Evolutionary conservation across 768 basidiomycete species (phyloP).

Genomic region (Leccinum longicurvipes): DNA sequence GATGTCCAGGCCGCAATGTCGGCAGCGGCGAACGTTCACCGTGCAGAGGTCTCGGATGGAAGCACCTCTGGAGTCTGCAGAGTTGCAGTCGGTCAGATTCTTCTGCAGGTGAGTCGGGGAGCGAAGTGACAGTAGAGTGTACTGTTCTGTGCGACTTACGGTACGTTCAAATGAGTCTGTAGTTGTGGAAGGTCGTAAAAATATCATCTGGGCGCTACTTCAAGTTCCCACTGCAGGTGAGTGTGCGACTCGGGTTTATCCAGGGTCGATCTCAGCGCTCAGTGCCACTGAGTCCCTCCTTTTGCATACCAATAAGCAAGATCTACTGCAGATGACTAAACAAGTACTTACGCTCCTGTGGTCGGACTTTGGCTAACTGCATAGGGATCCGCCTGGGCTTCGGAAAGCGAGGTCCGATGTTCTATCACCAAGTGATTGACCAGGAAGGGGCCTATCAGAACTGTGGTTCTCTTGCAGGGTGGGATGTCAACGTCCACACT

Average conservation of each 20-base stretch:
- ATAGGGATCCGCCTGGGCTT: background rate
- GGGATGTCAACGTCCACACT: background rate
- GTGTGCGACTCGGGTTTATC: background rate
- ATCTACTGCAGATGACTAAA: background rate
- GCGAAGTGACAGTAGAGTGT: background rate
- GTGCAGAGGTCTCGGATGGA: background rate
- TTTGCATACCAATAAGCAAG: background rate
- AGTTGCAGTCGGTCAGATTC: background rate
- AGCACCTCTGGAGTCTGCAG: background rate
- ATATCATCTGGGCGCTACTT: background rate
- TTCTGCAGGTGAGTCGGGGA: background rate
- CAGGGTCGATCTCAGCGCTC: background rate
- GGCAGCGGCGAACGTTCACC: background rate
- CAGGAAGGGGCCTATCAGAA: background rate
- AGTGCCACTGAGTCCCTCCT: background rate
- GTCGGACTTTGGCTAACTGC: background rate
- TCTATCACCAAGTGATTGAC: background rate
- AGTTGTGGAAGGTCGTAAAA: background rate
- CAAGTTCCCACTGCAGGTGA: background rate
- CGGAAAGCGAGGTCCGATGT: background rate
- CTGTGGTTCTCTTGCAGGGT: background rate
- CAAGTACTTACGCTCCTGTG: background rate
- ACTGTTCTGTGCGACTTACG: background rate
- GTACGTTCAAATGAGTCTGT: background rate
- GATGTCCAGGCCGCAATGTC: background rate